A percentile compares a stretch with the other conserved stretches of the same genome.
phyloP scores from a whole-genome alignment of 352 stramenopile species.

The Globisporangium barbulae region DNA sequence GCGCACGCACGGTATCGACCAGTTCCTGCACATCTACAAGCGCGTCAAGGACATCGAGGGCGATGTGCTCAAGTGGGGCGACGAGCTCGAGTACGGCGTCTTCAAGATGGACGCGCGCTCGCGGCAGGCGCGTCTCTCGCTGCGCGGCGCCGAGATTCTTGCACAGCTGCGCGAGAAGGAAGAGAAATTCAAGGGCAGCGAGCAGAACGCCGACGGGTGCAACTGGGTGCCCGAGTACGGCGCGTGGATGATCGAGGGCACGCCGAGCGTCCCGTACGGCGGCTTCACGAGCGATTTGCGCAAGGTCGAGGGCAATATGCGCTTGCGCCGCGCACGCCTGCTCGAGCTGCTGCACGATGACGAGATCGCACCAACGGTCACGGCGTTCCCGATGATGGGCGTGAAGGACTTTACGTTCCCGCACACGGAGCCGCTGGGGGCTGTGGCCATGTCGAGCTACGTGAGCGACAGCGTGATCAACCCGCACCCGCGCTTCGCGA shows the following conservation, averaged over 20 bases:
- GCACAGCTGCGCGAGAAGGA: conserved; percentile 92
- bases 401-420: conserved; percentile 91
- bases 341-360: conserved; percentile 91
- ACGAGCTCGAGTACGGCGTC: conserved; percentile 99
- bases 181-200: conserved; percentile 32
- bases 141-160: conserved; percentile 94
- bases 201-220: conserved; percentile 84
- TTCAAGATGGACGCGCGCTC: conserved; percentile 91
- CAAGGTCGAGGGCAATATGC: conserved; percentile 98
- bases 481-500: conserved; percentile 97
- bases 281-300: conserved; percentile 94
- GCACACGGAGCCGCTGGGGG: conserved; percentile 47
- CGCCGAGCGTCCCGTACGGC: conserved; percentile 91
- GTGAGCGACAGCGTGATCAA: conserved; percentile 98
- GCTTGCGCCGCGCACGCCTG: conserved; percentile 92
- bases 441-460: conserved; percentile 94
- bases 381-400: conserved; percentile 96
- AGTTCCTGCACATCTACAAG: conserved; percentile 98
- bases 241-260: conserved; percentile 99
- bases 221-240: conserved; percentile 99
- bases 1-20: conserved; percentile 92
- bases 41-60: conserved; percentile 94
- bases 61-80: conserved; percentile 96
- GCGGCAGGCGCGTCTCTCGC: conserved; percentile 88
- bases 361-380: conserved; percentile 97